These are phyloP conservation scores for Kwoniella botswanensis DNA, from an alignment of 768 basidiomycete species.

Conservation along the genomic window DNA sequence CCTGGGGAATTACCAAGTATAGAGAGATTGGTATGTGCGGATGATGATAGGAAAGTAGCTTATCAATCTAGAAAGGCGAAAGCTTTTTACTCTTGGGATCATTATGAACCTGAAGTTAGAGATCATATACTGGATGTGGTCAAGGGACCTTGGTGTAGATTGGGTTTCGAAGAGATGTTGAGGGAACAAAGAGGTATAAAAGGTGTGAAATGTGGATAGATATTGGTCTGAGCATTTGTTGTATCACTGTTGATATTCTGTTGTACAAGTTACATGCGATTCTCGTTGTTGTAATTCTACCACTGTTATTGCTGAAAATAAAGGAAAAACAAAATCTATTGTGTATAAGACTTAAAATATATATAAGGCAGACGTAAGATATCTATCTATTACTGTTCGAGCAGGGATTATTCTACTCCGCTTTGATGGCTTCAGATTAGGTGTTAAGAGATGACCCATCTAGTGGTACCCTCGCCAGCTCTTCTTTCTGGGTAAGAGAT, in stretches of 20 bases:
- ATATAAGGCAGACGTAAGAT: too few species aligned
- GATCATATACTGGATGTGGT: neutral
- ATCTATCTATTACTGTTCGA: too few species aligned
- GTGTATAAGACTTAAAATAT: too few species aligned
- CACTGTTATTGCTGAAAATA: too few species aligned
- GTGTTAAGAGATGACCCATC: neutral
- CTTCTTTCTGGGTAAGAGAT: constrained; percentile 31
- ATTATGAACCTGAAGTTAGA: neutral
- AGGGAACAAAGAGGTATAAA: neutral
- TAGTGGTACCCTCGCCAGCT: constrained; percentile 44
- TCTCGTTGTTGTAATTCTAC: too few species aligned
- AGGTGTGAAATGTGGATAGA: neutral
- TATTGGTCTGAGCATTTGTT: too few species aligned
- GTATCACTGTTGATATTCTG: too few species aligned
- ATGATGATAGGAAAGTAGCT: neutral
- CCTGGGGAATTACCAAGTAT: neutral
- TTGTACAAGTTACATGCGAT: too few species aligned
- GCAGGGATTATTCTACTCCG: too few species aligned
- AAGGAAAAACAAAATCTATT: too few species aligned
- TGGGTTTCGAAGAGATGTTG: neutral
- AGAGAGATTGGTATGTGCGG: neutral
- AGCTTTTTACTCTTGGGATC: neutral
- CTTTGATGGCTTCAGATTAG: too few species aligned
- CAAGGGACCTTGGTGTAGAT: neutral
- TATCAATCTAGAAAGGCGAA: neutral